phyloP scores from a whole-genome alignment of 1,284 basidiomycete genomes.

The Spongispora temasekensis region DNA sequence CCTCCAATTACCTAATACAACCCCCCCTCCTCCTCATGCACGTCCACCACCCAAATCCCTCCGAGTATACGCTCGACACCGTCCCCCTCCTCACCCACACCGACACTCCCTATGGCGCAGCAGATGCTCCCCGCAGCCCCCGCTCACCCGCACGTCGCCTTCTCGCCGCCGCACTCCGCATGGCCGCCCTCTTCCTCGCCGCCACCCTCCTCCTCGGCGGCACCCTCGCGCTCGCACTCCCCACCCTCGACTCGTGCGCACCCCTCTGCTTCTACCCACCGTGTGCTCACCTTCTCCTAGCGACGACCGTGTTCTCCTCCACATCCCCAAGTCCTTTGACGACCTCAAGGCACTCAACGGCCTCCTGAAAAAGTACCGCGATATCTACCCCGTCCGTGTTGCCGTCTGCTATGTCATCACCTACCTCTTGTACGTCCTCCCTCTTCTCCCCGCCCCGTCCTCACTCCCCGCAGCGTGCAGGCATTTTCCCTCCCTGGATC shows the following conservation, averaged over 20 bases:
- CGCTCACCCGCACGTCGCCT: conserved; percentile 58
- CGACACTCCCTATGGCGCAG: too few species aligned
- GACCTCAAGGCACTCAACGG: conserved; percentile 81
- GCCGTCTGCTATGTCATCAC: conserved; percentile 83
- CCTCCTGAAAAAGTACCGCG: conserved; percentile 86
- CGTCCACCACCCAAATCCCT: conserved; percentile 45
- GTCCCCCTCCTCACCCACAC: conserved; percentile 31
- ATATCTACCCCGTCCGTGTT: conserved; percentile 81
- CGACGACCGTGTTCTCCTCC: conserved; percentile 70
- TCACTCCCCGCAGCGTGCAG: conserved; percentile 69
- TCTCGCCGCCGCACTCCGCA: conserved; percentile 79
- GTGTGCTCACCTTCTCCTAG: conserved; percentile 40
- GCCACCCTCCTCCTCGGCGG: conserved; percentile 72
- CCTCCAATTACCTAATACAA: background rate
- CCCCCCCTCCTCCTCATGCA: conserved; percentile 11
- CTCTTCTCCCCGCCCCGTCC: background rate
- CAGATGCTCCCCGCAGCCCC: conserved; percentile 30
- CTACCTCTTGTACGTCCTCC: conserved; percentile 81
- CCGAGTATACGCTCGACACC: conserved; percentile 63
- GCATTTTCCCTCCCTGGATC: conserved; percentile 96
- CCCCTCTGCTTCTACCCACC: background rate
- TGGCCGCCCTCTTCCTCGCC: conserved; percentile 73
- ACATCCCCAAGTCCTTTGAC: conserved; percentile 81
- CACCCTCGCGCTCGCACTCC: conserved; percentile 78
- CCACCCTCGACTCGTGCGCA: conserved; percentile 75